A percentile compares a stretch with the other conserved stretches of the same genome.
Conservation (phyloP, 2,329 filamentous ascomycete species). For the Colletotrichum tanaceti region DNA sequence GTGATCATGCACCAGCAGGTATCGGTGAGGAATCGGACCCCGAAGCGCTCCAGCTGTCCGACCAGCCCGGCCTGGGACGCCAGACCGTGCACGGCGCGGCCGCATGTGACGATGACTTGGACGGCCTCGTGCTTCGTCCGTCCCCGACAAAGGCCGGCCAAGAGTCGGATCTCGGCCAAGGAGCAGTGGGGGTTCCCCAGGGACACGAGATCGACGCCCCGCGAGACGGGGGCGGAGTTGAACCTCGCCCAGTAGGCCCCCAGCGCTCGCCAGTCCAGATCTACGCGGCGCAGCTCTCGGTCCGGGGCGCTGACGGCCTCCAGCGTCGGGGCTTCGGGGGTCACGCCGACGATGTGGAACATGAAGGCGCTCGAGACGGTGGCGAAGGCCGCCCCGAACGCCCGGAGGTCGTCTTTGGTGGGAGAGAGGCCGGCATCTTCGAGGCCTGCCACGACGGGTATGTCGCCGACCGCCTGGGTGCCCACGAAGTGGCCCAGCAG, state of each 20-base stretch:
- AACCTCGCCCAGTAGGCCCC: conserved; percentile 1
- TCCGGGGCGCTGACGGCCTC: conserved; percentile 8
- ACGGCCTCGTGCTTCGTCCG: conserved; percentile 43
- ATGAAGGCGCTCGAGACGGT: conserved; percentile 56
- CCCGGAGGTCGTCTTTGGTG: conserved; percentile 52
- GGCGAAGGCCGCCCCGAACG: conserved; percentile 58
- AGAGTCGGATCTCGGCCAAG: conserved; percentile 49
- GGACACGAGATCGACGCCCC: conserved; percentile 52
- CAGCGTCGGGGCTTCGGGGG: conserved; percentile 49
- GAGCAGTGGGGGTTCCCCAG: conserved; percentile 60
- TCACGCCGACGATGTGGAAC: conserved; percentile 57
- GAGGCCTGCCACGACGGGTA: conserved; percentile 53
- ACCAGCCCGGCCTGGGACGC: conserved; percentile 46
- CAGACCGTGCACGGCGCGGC: conserved; percentile 13
- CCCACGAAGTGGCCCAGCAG: conserved; percentile 54
- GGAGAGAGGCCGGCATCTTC: conserved; percentile 41
- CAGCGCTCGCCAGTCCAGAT: background rate
- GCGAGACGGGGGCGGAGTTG: background rate
- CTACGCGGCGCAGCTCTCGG: background rate
- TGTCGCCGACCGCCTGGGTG: conserved; percentile 44
- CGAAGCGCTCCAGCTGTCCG: conserved; percentile 50
- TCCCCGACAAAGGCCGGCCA: conserved; percentile 47
- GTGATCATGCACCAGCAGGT: conserved; percentile 61
- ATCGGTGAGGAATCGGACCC: conserved; percentile 55
- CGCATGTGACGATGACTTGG: conserved; percentile 39